phyloP scores from a whole-genome alignment of 2,329 filamentous ascomycete species.

The Aspergillus clavatus region DNA sequence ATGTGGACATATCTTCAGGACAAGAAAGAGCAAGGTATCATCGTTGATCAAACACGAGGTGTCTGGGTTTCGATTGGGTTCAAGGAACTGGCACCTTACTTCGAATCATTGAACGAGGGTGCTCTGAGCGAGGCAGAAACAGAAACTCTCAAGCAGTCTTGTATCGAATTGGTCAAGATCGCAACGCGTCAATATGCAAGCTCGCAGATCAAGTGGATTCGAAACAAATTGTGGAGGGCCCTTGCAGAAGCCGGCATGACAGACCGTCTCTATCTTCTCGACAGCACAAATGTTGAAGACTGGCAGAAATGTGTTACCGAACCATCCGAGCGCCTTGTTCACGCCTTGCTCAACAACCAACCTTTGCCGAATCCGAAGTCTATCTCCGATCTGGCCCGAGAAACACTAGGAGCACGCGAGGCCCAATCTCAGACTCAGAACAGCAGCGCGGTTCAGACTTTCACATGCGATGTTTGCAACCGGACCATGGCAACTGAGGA shows the following conservation, averaged over 20 bases:
- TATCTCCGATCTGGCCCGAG: conserved; percentile 53
- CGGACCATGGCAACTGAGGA: conserved; percentile 52
- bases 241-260: conserved; percentile 53
- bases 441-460: conserved; percentile 49
- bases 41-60: conserved; percentile 69
- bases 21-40: conserved; percentile 45
- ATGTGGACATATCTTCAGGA: conserved; percentile 48
- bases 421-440: conserved; percentile 43
- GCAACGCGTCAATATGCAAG: conserved; percentile 85
- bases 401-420: conserved; percentile 55
- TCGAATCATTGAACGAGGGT: conserved; percentile 44
- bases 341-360: conserved; percentile 57
- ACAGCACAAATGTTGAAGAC: conserved; percentile 63
- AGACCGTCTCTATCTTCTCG: conserved; percentile 67
- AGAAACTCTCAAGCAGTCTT: conserved; percentile 52
- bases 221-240: conserved; percentile 70
- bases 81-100: conserved; percentile 78
- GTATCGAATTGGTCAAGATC: conserved; percentile 70
- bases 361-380: conserved; percentile 52
- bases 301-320: conserved; percentile 63
- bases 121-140: conserved; percentile 38
- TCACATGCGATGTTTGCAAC: conserved; percentile 64
- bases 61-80: conserved; percentile 98
- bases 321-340: conserved; percentile 59
- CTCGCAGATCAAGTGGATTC: conserved; percentile 81